Evolutionary conservation across 306 rosid species (phyloP).

Genomic region (Citrullus colocynthis): DNA sequence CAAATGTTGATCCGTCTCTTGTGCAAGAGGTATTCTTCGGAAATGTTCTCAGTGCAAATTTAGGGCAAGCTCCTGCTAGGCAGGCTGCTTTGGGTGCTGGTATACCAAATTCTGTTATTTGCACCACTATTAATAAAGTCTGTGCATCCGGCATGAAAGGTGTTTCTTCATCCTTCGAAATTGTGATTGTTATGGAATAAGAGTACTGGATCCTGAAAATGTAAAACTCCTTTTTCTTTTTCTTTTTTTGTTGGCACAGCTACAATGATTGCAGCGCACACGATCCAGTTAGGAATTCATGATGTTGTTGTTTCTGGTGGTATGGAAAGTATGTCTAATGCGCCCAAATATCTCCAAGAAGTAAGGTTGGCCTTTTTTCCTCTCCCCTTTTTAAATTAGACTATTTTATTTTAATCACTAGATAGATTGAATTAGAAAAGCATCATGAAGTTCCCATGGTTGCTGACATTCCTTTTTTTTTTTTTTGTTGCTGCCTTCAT

Average conservation of each 20-base stretch:
- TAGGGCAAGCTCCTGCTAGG: conserved; percentile 96
- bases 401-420: neutral
- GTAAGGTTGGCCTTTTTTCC: conserved; percentile 40
- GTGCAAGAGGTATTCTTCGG: conserved; percentile 96
- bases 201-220: neutral
- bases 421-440: neutral
- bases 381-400: neutral
- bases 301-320: conserved; percentile 81
- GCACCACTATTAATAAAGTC: conserved; percentile 89
- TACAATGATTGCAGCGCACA: conserved; percentile 78
- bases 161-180: conserved; percentile 1
- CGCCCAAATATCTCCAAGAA: conserved; percentile 66
- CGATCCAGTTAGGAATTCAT: conserved; percentile 54
- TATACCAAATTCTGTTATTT: conserved; percentile 61
- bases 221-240: neutral
- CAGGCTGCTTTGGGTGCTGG: conserved; percentile 94
- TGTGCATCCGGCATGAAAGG: conserved; percentile 93
- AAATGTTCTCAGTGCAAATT: conserved; percentile 80
- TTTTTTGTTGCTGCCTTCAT: neutral
- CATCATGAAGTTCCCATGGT: neutral
- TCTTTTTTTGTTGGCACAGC: conserved; percentile 30
- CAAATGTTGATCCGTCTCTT: conserved; percentile 61
- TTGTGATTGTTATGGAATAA: neutral
- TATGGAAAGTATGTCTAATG: conserved; percentile 97
- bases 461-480: neutral